Base-by-base conservation (phyloP, 768 basidiomycete species). In the Coprinopsis cinerea region DNA sequence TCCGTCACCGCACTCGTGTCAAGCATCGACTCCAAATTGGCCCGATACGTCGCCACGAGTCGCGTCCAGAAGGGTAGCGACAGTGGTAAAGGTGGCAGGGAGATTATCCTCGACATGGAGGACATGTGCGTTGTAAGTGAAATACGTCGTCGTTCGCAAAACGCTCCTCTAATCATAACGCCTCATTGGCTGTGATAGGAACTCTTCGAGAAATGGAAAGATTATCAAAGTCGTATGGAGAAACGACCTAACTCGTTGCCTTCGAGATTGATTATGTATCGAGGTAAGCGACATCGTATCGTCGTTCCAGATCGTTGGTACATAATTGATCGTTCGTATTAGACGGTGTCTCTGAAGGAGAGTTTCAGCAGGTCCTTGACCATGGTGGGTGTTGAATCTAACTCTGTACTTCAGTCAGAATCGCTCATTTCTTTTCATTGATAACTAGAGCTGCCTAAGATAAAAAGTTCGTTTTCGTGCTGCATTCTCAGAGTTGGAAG, bases 1-100 rank as follows among this genome's bases (percentile, higher is more conserved):
- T 92, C 89, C 0, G 91, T 87, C 61, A 85, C 89, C 0, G 74
- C 88, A 4, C 69, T 92, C 4, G 89, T 92, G 15, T 88, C 77
- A 25, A 92, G 83, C 53, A 81, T 92, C 24, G 90, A 92, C 61
- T 78, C 78, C 0, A 78, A 83, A 49, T 79, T 76, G 0, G 84
- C 85, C 3, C 90, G 90, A 62, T 92, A 26, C 23, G 23, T 26
- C 4, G 24, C 22, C 41, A 7, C 4, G 90, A 81, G 75, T 42
- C 74, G 76, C 15, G 84, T 85, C 2, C 88, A 91, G 61, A 72
- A 68, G 0, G 82, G 84, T 11, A 73, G n/a, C n/a, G n/a, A n/a
- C n/a, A n/a, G n/a, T n/a, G n/a, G n/a, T n/a, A n/a, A n/a, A n/a
- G n/a, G n/a, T n/a, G n/a, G 85, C 0, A 76, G 78, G 55, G 90